phyloP scores from a whole-genome alignment of 2,329 filamentous ascomycete species.

The Tolypocladium paradoxum region DNA sequence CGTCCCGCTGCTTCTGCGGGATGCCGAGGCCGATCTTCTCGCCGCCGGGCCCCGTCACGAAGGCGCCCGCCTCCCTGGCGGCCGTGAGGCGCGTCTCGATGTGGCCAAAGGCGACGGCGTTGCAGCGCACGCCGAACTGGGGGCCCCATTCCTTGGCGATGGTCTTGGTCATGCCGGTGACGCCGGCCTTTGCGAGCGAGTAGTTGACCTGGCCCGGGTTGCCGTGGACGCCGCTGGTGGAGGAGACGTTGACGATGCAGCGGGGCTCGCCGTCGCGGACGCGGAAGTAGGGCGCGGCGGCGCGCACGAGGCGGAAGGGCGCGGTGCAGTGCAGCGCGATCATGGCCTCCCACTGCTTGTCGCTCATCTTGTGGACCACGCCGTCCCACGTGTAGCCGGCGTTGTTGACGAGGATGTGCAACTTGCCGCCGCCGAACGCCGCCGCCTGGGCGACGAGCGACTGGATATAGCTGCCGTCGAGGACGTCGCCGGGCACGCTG shows the following conservation, averaged over 20 bases:
- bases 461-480: slow-evolving; percentile 59
- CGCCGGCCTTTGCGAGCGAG: slow-evolving; percentile 71
- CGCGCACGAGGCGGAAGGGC: slow-evolving; percentile 73
- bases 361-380: slow-evolving; percentile 84
- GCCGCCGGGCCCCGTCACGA: slow-evolving; percentile 65
- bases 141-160: slow-evolving; percentile 91
- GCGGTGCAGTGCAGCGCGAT: slow-evolving; percentile 73
- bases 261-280: slow-evolving; percentile 73
- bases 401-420: slow-evolving; percentile 87
- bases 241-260: slow-evolving; percentile 74
- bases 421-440: slow-evolving; percentile 75
- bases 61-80: slow-evolving; percentile 75
- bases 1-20: slow-evolving; percentile 45
- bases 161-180: slow-evolving; percentile 75
- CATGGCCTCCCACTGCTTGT: slow-evolving; percentile 88
- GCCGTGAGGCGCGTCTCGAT: slow-evolving; percentile 73
- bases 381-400: slow-evolving; percentile 90
- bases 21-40: slow-evolving; percentile 67
- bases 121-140: slow-evolving; percentile 67
- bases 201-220: slow-evolving; percentile 93
- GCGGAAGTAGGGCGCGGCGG: slow-evolving; percentile 76
- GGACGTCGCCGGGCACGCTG: slow-evolving; percentile 66
- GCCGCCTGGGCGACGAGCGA: slow-evolving; percentile 64
- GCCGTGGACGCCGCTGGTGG: slow-evolving; percentile 71
- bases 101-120: slow-evolving; percentile 76